Percentiles rank a stretch among this genome's conserved stretches.
These are phyloP conservation scores for Moesziomyces parantarcticus DNA, from an alignment of 1,284 basidiomycete species.

Conservation along the genomic window DNA sequence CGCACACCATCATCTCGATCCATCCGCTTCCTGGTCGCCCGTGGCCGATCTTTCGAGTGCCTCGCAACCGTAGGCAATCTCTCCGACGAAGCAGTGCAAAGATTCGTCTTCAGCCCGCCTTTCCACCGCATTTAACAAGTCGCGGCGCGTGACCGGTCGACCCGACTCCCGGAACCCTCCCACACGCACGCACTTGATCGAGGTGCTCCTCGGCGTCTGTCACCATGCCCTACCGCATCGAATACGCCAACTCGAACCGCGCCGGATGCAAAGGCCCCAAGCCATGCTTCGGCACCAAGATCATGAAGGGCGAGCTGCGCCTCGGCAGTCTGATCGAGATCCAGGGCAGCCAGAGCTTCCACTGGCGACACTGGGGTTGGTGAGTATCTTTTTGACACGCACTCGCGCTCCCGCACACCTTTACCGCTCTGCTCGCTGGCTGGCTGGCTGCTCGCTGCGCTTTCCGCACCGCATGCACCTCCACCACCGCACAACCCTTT, in stretches of 20 bases:
- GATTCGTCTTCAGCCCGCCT: too few relatives aligned
- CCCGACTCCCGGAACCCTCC: neutral
- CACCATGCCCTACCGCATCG: constrained; percentile 55
- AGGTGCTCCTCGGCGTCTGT: neutral
- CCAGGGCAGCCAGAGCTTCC: constrained; percentile 73
- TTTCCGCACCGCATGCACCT: neutral
- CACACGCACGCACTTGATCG: too few relatives aligned
- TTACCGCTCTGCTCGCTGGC: neutral
- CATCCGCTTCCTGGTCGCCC: neutral
- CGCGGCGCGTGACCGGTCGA: too few relatives aligned
- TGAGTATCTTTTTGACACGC: constrained; percentile 6
- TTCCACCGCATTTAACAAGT: neutral
- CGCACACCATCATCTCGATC: constrained; percentile 12
- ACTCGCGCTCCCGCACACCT: neutral
- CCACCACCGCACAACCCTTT: neutral
- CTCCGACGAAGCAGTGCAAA: neutral
- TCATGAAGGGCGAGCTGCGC: constrained; percentile 79
- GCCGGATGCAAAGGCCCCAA: constrained; percentile 90
- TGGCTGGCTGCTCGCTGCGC: too few relatives aligned
- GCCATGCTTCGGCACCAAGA: constrained; percentile 81
- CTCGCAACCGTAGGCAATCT: neutral
- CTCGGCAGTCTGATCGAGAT: constrained; percentile 82
- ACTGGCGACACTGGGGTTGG: constrained; percentile 86
- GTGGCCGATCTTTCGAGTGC: neutral
- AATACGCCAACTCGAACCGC: constrained; percentile 70